Evolutionary conservation across 2,329 filamentous ascomycete genomes (phyloP), one percentile per base, ranked within the genome.

Genomic region (Chaetoscypha palmicola): DNA sequence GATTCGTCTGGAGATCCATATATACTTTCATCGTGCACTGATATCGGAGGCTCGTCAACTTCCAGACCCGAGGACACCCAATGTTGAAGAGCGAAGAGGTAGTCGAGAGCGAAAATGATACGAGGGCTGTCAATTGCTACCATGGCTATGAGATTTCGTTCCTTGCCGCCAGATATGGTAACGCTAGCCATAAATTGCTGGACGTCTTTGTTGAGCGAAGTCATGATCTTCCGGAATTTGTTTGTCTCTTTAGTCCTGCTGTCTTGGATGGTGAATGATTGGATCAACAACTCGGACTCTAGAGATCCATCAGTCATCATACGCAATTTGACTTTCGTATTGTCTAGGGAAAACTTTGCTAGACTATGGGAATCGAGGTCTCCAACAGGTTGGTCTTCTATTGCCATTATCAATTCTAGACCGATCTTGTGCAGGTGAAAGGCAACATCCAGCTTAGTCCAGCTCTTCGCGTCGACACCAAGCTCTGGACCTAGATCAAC

Each of bases 151-250:
- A 97, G 66, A 61, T 81, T 86, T 47, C 81, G 79, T 31, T 95
- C 84, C 24, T 80, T 71, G 3, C 89, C 89, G 12, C 89, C 86
- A 0, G 90, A 89, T 65, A 98, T 94, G 0, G 90, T 94, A 3
- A 98, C 70, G 61, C 86, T 96, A 14, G 92, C 92, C 92, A 98
- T 98, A 59, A 98, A 90, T 57, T 99, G 94, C 63, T 97, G 90
- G 35, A 92, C 89, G 44, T 90, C 84, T 55, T 89, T 91, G 64
- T 96, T 97, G 59, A 90, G 89, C 43, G 94, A 82, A 1, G 90
- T 90, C 92, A 98, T 97, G 67, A 98, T 96, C 63, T 91, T 94
- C 39, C 89, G 81, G 73, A 94, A 99, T 61, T 94, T 96, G 69
- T 96, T 98, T 4, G 83, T 86, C 56, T 94, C 90, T 42, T 79